Conservation (phyloP, 441 rosid species). For the Rhodomyrtus psidioides region DNA sequence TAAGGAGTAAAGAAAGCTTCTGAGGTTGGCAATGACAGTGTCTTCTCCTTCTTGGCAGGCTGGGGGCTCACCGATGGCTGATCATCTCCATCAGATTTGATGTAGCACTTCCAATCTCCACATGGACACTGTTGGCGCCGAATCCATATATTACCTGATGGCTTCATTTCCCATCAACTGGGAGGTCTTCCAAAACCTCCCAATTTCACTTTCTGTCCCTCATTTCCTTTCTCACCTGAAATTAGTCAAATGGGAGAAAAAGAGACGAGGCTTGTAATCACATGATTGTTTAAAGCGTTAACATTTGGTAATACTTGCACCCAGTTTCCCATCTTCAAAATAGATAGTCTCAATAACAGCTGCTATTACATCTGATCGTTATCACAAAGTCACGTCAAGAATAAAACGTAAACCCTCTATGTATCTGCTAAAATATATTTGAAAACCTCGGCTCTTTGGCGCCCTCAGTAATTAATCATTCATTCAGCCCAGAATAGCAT, state of each 20-base stretch:
- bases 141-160: background rate
- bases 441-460: background rate
- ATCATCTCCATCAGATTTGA: background rate
- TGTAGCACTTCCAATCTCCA: background rate
- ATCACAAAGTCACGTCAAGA: background rate
- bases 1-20: constrained; percentile 3
- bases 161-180: background rate
- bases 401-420: background rate
- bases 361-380: background rate
- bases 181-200: background rate
- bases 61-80: background rate
- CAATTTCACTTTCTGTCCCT: background rate
- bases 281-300: background rate
- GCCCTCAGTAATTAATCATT: background rate
- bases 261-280: background rate
- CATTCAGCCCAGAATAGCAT: background rate
- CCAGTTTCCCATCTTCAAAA: background rate
- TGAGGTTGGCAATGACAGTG: background rate
- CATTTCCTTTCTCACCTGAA: background rate
- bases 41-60: background rate
- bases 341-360: background rate
- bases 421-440: background rate
- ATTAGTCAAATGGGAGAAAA: background rate
- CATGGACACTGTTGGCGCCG: background rate
- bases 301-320: background rate